Evolutionary conservation across 768 basidiomycete species (phyloP), one percentile per base, ranked within the genome.

Genomic region (Pleurotus ostreatus): DNA sequence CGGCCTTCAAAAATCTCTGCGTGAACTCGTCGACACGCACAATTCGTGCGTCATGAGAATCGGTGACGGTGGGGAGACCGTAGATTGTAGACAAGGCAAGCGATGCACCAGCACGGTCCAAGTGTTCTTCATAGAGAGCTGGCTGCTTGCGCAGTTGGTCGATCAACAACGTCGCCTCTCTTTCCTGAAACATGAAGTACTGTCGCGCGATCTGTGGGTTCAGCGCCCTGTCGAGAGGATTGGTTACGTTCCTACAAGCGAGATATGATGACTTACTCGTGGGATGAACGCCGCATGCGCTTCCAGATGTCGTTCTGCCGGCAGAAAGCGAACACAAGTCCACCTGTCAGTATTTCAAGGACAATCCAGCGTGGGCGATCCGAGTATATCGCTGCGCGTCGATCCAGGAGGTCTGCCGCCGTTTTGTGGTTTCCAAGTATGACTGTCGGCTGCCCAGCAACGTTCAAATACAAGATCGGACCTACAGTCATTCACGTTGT

Each of bases 401-500:
- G 65, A 20, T 72, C 52, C 52, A 74, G 60, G 16, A 77, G 61
- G 13, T 77, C 74, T 5, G 45, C 52, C 1, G 67, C 71, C 15
- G 65, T 61, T 46, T 63, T 63, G 44, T 63, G 62, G 22, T 62
- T 65, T 59, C 73, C 74, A 13, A 72, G 49, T 3, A 74, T 60
- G 22, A 74, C 12, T 11, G 70, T 55, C 5, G 55, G 40, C 22
- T 62, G 47, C 13, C 67, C 61, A 46, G 57, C 65, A 6, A 62
- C 12, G 30, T 58, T 47, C 9, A 63, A 26, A 34, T 60, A 60
- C 23, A 59, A 61, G 18, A 60, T 59, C 59, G 57, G 55, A 44
- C 63, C 62, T 64, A 41, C 41, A 20, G 18, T 2, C 15, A 16
- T 51, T 51, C 15, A 39, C 26, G 26, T 34, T 34, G 8, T 34